These are phyloP conservation scores for Penium margaritaceum DNA, from an alignment of 139 green algal genomes.

Conservation along the genomic window DNA sequence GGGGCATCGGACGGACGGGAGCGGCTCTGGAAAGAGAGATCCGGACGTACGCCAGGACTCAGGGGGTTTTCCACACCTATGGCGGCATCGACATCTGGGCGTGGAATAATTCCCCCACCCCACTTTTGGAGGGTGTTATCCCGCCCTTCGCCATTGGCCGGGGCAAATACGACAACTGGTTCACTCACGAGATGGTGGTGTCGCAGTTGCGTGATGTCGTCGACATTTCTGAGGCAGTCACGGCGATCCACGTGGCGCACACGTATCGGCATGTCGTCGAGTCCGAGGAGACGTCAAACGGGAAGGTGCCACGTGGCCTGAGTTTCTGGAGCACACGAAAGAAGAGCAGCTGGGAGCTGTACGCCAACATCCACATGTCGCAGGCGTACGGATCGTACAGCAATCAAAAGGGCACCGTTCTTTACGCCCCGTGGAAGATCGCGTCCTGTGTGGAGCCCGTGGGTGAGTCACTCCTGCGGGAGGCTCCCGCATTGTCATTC, in stretches of 20 bases:
- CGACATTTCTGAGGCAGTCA: slow-evolving; percentile 20
- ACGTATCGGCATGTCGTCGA: slow-evolving; percentile 24
- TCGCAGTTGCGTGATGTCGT: slow-evolving; percentile 2
- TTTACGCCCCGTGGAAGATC: slow-evolving; percentile 24
- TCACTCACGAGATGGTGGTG: slow-evolving; percentile 23
- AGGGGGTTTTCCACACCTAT: slow-evolving; percentile 23
- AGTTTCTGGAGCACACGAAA: slow-evolving; percentile 35
- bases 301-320: neutral
- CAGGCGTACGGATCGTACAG: slow-evolving; percentile 21
- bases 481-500: too few species aligned
- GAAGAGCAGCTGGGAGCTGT: slow-evolving; percentile 39
- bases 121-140: slow-evolving; percentile 10
- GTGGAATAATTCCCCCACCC: slow-evolving; percentile 31
- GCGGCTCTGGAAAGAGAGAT: slow-evolving; percentile 7
- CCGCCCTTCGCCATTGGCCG: slow-evolving; percentile 27
- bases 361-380: slow-evolving; percentile 30
- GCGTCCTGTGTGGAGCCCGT: slow-evolving; percentile 14
- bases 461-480: too few species aligned
- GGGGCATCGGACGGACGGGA: neutral
- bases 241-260: slow-evolving; percentile 27
- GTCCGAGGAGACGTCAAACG: neutral
- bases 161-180: slow-evolving; percentile 36
- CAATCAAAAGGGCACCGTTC: slow-evolving; percentile 31
- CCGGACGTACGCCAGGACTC: neutral
- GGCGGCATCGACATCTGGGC: slow-evolving; percentile 26